Evolutionary conservation across 2,329 filamentous ascomycete species (phyloP), one percentile per base, ranked within the genome.

Genomic region (Stachybotrys echinatus): DNA sequence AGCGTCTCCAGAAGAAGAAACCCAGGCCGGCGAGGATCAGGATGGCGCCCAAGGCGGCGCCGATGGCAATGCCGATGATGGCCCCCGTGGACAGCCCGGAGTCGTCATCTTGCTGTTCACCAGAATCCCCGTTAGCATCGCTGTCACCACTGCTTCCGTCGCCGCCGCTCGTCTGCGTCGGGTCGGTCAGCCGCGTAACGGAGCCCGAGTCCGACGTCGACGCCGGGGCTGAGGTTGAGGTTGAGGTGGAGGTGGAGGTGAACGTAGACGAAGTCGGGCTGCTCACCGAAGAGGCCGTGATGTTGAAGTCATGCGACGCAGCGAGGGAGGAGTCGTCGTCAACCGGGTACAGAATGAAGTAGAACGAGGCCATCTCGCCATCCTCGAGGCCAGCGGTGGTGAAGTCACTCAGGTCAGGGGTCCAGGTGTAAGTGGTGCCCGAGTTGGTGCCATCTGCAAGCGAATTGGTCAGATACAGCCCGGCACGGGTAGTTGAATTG

Each of bases 51-150:
- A 61, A 14, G 2, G 57, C 56, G 1, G 61, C 52, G 4, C 56
- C 61, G 5, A 61, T 58, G 0, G 57, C 61, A 5, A 63, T 52
- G 6, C 61, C 61, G 5, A 56, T 61, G 3, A 60, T 53, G 0
- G 61, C 61, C 1, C 61, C 61, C 0, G 48, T 56, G 1, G 58
- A 58, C 2, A 63, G 38, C 1, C 53, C 46, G 1, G 40, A 17
- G 4, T 48, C 21, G 3, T 39, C 39, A 12, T 48, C 45, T n/a
- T n/a, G n/a, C n/a, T n/a, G n/a, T n/a, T n/a, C n/a, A n/a, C n/a
- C n/a, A n/a, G n/a, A n/a, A n/a, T n/a, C n/a, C n/a, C n/a, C n/a
- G n/a, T n/a, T n/a, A n/a, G n/a, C n/a, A n/a, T n/a, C n/a, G n/a
- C n/a, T n/a, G n/a, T n/a, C n/a, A n/a, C n/a, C n/a, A n/a, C n/a